Conservation (phyloP, 305 asterid species). For the Salvia sclarea region DNA sequence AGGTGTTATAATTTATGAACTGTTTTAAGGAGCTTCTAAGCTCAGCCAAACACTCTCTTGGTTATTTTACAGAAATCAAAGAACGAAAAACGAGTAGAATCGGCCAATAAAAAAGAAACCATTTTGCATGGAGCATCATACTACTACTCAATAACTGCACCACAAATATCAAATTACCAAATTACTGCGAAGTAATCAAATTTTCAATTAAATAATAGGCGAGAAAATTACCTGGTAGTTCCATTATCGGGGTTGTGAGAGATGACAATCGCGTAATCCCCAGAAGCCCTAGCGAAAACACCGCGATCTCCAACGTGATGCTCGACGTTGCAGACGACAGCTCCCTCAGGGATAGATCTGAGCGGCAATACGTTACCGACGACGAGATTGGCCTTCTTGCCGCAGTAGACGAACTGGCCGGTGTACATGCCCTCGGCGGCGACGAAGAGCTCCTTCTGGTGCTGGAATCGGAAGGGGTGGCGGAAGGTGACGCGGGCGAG, state of each 20-base stretch:
- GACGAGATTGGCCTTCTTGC: slow-evolving; percentile 65
- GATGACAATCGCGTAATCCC: slow-evolving; percentile 75
- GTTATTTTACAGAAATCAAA: too few species aligned
- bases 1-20: too few species aligned
- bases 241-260: slow-evolving; percentile 83
- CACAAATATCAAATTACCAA: too few species aligned
- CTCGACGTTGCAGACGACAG: slow-evolving; percentile 72
- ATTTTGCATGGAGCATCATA: not conserved
- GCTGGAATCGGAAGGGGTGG: slow-evolving; percentile 61
- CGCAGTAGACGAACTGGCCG: slow-evolving; percentile 68
- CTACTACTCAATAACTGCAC: not conserved
- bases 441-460: slow-evolving; percentile 75
- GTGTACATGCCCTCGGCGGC: slow-evolving; percentile 85
- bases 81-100: too few species aligned
- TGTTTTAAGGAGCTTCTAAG: too few species aligned
- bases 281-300: slow-evolving; percentile 68
- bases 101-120: not conserved
- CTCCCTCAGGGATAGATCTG: slow-evolving; percentile 70
- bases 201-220: not conserved
- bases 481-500: too few species aligned
- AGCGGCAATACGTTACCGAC: slow-evolving; percentile 75
- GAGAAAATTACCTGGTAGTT: slow-evolving; percentile 53
- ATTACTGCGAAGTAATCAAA: too few species aligned
- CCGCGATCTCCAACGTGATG: slow-evolving; percentile 80
- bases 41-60: too few species aligned